Evolutionary conservation across 2,329 filamentous ascomycete genomes (phyloP), one percentile per base, ranked within the genome.

Genomic region (Hymenoscyphus linearis): DNA sequence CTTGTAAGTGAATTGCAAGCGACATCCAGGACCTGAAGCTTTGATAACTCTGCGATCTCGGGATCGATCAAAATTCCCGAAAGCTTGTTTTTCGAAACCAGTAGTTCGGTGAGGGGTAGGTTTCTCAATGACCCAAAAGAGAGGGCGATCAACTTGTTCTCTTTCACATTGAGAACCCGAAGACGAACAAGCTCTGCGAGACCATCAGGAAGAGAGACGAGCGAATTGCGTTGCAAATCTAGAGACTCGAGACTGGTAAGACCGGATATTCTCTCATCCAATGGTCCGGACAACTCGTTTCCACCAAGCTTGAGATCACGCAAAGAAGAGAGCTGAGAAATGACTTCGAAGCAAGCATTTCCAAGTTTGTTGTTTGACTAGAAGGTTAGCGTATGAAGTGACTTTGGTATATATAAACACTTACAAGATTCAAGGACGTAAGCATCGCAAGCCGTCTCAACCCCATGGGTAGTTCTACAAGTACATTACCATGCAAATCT

Each of bases 401-500:
- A 6, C 22, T 12, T 58, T 4, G 26, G 22, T 16, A n/a, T 5
- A 14, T 40, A 34, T 18, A 9, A 14, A 76, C n/a, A 31, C 85
- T 71, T 78, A 90, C 88, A 70, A 99, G 74, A 68, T 98, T 97
- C 55, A 99, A 78, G 3, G 85, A 88, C 1, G 90, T 93, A 59
- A 99, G 80, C 63, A 87, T 79, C 55, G 86, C 81, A 40, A 98
- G 79, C 57, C 87, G 82, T 65, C 90, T 82, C 61, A 98, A 72
- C 0, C 95, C 93, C 65, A 87, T 73, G 0, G 95, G 95, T 52
- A 97, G 74, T 31, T 83, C 78, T 57, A 82, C 80, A 18, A 99
- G 79, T 52, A 85, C 75, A 71, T 99, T 99, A 22, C 91, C 90
- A 72, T 96, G 95, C 62, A 98, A 73, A 71, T 98, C 93, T 7